phyloP scores from a whole-genome alignment of 345 rosid species.

The Eucalyptus dawsonii region DNA sequence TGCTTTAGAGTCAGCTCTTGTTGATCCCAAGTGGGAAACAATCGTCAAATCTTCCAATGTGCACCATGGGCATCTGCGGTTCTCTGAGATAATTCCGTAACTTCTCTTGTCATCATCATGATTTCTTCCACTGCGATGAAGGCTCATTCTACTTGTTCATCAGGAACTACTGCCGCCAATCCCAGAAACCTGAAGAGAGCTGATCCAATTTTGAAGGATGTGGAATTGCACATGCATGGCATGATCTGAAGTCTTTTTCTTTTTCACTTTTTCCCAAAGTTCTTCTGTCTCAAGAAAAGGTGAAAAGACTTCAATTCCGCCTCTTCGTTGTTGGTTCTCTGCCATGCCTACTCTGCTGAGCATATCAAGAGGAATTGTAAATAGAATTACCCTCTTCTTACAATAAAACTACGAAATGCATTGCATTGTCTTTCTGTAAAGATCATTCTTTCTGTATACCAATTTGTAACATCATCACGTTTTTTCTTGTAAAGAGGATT shows the following conservation, averaged over 20 bases:
- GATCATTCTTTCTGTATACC: not conserved
- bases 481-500: not conserved
- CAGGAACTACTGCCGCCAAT: conserved; percentile 2
- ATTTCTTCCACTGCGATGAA: not conserved
- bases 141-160: not conserved
- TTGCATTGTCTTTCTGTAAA: not conserved
- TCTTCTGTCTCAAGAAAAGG: not conserved
- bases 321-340: not conserved
- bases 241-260: not conserved
- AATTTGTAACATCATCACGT: not conserved
- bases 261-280: not conserved
- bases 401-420: not conserved
- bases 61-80: conserved; percentile 35
- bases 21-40: conserved; percentile 65
- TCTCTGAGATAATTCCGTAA: conserved; percentile 44
- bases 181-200: not conserved
- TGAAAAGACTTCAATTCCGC: not conserved
- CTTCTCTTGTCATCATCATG: not conserved
- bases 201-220: not conserved
- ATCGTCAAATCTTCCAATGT: conserved; percentile 50
- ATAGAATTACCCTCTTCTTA: not conserved
- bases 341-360: not conserved
- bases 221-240: not conserved
- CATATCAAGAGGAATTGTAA: not conserved
- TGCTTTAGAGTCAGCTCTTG: conserved; percentile 4